Evolutionary conservation across 257 asterid genomes (phyloP).

Genomic region (Petunia secreta): DNA sequence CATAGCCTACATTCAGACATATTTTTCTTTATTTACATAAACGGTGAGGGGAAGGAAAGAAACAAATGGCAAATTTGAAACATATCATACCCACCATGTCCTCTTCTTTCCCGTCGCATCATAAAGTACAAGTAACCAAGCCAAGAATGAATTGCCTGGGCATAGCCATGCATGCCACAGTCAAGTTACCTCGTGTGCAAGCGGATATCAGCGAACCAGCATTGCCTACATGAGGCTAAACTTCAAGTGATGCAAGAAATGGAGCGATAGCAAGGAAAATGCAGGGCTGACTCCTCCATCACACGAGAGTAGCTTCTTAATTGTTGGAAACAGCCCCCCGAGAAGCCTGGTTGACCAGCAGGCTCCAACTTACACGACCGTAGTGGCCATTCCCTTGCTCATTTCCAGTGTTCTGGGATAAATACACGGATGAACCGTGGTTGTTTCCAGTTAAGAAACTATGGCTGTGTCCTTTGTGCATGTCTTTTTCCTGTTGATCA

Average conservation of each 20-base stretch:
- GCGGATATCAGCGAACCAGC: not conserved
- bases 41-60: slow-evolving; percentile 13
- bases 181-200: slow-evolving; percentile 11
- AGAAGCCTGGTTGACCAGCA: slow-evolving; percentile 48
- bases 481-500: slow-evolving; percentile 37
- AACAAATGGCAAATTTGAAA: slow-evolving; percentile 37
- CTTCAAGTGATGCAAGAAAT: not conserved
- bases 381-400: slow-evolving; percentile 38
- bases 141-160: slow-evolving; percentile 98
- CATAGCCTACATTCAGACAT: slow-evolving; percentile 8
- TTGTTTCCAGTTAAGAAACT: slow-evolving; percentile 39
- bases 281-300: slow-evolving; percentile 24
- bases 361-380: slow-evolving; percentile 46
- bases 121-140: slow-evolving; percentile 60
- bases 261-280: not conserved
- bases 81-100: slow-evolving; percentile 24
- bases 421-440: slow-evolving; percentile 33
- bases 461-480: slow-evolving; percentile 30
- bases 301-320: slow-evolving; percentile 37
- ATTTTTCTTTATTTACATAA: slow-evolving; percentile 31
- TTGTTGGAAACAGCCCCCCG: slow-evolving; percentile 45
- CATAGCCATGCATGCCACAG: slow-evolving; percentile 38
- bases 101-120: slow-evolving; percentile 30
- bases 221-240: not conserved
- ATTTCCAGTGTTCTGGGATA: slow-evolving; percentile 36